Base-by-base conservation (phyloP, 805 yeast genomes). In the Wickerhamomyces bisporus region DNA sequence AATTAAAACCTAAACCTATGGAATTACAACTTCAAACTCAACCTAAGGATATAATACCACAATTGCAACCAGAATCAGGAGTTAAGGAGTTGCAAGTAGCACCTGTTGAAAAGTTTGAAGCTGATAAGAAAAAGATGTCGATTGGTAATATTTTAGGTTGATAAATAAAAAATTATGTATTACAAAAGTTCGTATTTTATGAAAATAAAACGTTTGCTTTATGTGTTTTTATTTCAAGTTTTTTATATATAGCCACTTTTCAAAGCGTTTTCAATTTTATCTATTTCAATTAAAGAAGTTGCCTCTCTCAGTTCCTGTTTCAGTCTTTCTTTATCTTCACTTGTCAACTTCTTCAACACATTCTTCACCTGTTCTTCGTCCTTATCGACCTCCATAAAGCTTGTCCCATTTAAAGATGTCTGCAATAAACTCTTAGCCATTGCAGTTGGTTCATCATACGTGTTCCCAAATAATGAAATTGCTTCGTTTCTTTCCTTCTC, bases 271-370 rank as follows among this genome's bases (percentile, higher is more conserved):
- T 86, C 94, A 18, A 88, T 73, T 35, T 75, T 63, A 41, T 80
- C 84, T 6, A 88, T 84, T 45, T 89, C 96, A 6, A 73, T 84
- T 40, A 89, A 55, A 36, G 79, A 77, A 4, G 77, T 70, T 1
- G 96, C 95, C 24, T 61, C 64, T 36, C 70, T 67, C 39, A 89
- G 64, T 44, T 76, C 71, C 30, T 65, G 53, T 44, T 79, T 68
- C 34, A 89, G 59, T 32, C 62, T 60, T 12, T 59, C 57, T 40
- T 67, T 71, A 27, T 81, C 87, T 26, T 71, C 76, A 0, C 66
- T 72, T 2, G 79, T 65, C 48, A 86, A 64, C 42, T 69, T 75
- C 19, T 61, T 54, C 14, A 69, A 65, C 0, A 65, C 65, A 15
- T 47, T 48, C 26, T 58, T 55, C 55, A 68, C 56, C 20, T 59